Base-by-base conservation (phyloP, 2,329 filamentous ascomycete genomes). In the Aaosphaeria arxii region DNA sequence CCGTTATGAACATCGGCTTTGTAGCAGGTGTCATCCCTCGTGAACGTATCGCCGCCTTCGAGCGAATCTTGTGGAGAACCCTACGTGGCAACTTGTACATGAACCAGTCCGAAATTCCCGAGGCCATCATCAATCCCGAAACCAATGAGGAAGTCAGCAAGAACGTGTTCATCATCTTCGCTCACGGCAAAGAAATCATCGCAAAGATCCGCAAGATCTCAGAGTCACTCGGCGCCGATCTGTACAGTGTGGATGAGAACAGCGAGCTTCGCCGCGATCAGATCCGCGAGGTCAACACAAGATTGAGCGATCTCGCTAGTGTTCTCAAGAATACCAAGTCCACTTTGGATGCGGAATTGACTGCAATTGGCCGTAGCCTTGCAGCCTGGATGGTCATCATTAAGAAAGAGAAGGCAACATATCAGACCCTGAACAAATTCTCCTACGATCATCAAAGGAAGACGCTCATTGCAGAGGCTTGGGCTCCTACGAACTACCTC, bases 121-220 rank as follows among this genome's bases (percentile, higher is more conserved):
- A 99, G 70, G 85, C 89, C 35, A 87, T 99, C 59, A 80, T 96
- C 69, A 89, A 99, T 71, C 92, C 94, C 11, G 82, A 87, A 67
- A 96, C 84, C 75, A 96, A 97, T 70, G 92, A 97, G 74, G 80
- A 89, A 55, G 81, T 95, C 61, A 85, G 88, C 77, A 99, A 99
- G 84, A 99, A 96, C 62, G 94, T 99, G 47, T 99, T 99, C 66
- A 92, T 99, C 66, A 99, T 99, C 71, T 99, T 99, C 63, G 94
- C 94, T 9, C 94, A 99, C 66, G 94, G 94, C 67, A 96, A 96
- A 74, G 92, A 97, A 73, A 96, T 99, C 59, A 85, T 99, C 62
- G 89, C 91, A 66, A 99, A 99, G 84, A 97, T 99, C 68, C 86
- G 94, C 66, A 97, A 96, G 81, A 97, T 99, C 52, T 97, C 92